phyloP scores from a whole-genome alignment of 1,139 yeast genomes.

The Pneumocystis carinii region DNA sequence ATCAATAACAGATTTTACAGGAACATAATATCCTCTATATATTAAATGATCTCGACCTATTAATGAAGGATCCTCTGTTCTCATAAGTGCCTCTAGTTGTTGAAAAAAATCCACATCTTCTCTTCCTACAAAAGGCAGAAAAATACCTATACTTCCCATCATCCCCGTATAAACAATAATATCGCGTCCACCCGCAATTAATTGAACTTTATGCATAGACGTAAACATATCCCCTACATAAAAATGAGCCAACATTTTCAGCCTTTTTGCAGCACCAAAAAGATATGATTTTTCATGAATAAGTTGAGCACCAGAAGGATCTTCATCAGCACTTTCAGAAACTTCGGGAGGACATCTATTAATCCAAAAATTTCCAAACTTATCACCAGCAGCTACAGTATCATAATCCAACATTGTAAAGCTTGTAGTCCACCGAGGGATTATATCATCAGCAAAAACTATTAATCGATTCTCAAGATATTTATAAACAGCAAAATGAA shows the following conservation, averaged over 20 bases:
- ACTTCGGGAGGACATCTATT: conserved; percentile 40
- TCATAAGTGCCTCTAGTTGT: conserved; percentile 38
- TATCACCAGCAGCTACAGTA: conserved; percentile 77
- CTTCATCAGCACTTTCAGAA: conserved; percentile 36
- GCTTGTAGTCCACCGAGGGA: conserved; percentile 52
- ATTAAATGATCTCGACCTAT: conserved; percentile 54
- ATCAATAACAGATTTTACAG: conserved; percentile 61
- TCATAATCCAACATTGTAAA: conserved; percentile 50
- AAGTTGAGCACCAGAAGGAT: conserved; percentile 30
- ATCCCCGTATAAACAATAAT: conserved; percentile 57
- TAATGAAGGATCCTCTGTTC: conserved; percentile 30
- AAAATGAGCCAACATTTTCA: conserved; percentile 44
- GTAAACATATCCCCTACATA: conserved; percentile 59
- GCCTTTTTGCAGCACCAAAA: conserved; percentile 42
- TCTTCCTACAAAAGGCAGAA: conserved; percentile 51
- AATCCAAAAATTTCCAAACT: conserved; percentile 66
- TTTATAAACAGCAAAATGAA: conserved; percentile 44
- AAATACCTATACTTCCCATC: conserved; percentile 64
- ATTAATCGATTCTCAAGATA: conserved; percentile 37
- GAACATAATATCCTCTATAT: conserved; percentile 66
- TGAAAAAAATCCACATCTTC: conserved; percentile 49
- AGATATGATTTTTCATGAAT: conserved; percentile 26
- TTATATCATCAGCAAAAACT: conserved; percentile 54
- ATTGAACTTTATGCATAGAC: conserved; percentile 38
- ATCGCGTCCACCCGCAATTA: conserved; percentile 50